A percentile compares a stretch with the other conserved stretches of the same genome.
Conservation (phyloP, 306 rosid genomes). For the Macrotyloma uniflorum region DNA sequence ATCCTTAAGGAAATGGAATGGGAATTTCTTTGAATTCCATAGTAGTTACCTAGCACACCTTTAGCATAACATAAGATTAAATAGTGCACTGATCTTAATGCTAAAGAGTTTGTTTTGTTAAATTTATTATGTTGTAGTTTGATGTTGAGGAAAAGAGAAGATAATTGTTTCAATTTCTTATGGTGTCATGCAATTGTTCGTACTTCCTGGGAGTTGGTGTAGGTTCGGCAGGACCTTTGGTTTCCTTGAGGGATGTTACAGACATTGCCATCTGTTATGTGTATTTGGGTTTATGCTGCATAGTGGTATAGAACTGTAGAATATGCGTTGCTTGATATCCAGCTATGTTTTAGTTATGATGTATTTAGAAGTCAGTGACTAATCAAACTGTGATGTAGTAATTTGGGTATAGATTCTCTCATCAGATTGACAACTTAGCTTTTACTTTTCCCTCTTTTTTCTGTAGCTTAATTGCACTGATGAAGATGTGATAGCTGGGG, state of each 20-base stretch:
- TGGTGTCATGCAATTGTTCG: constrained; percentile 9
- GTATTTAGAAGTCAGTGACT: neutral
- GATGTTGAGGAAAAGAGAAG: neutral
- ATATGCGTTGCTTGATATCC: neutral
- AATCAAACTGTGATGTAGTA: constrained; percentile 18
- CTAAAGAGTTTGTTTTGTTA: neutral
- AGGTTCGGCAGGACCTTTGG: constrained; percentile 23
- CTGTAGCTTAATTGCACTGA: constrained; percentile 73
- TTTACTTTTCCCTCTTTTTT: constrained; percentile 14
- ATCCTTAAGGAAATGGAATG: constrained; percentile 13
- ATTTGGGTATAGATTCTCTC: constrained; percentile 23
- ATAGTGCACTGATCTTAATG: neutral
- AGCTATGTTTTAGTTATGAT: neutral
- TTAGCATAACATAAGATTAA: neutral
- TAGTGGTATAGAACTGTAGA: neutral
- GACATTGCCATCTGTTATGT: constrained; percentile 19
- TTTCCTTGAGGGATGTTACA: constrained; percentile 31
- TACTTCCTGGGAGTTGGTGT: constrained; percentile 17
- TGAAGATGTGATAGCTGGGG: constrained; percentile 70
- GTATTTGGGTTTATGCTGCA: neutral
- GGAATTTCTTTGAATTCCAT: constrained; percentile 15
- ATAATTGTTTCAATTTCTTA: neutral
- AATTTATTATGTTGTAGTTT: constrained; percentile 2
- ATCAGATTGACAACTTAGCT: constrained; percentile 2
- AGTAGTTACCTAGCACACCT: neutral